Evolutionary conservation across 1,284 basidiomycete genomes (phyloP), one percentile per base, ranked within the genome.

Genomic region (Sanghuangporus baumii): DNA sequence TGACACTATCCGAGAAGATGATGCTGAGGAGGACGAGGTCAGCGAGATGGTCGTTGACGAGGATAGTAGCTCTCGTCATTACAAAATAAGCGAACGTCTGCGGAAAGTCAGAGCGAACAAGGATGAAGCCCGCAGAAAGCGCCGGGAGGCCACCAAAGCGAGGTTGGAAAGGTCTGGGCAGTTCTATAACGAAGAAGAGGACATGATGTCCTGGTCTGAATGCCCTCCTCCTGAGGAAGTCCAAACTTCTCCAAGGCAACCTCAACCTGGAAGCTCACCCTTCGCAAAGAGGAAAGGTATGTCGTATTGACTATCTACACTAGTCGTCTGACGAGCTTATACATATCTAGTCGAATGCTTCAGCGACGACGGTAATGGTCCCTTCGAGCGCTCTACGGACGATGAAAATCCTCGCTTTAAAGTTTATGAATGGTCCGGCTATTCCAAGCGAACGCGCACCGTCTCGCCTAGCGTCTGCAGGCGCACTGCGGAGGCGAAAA

Each of bases 11-110:
- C 16, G 78, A 78, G 80, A 81, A 14, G 80, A 81, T 55, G 50
- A 60, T 6, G 62, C 57, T 18, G 62, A 64, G 11, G 80, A 76
- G 46, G 71, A 72, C 16, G 84, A 85, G 66, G 79, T 84, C 3
- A 78, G 79, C 62, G 75, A 78, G 48, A 87, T 89, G 80, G 69
- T 84, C 3, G 71, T 83, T 16, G 84, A 87, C 61, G 78, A 78
- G 11, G 43, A 23, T 1, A 6, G 14, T 31, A 12, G 11, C 38
- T 31, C 37, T 48, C 50, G 23, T 20, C 31, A 23, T 55, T 65
- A 59, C 61, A 62, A 47, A 48, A 47, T 34, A 66, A 70, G 63
- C 20, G 63, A 62, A 43, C 67, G 59, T 58, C 67, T 67, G 37
- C 72, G 68, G 67, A 71, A 70, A 47, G 61, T 69, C 4, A 64